A percentile compares a stretch with the other conserved stretches of the same genome.
These are phyloP conservation scores for Verticillium zaregamsianum DNA, from an alignment of 2,329 filamentous ascomycete species.

Conservation along the genomic window DNA sequence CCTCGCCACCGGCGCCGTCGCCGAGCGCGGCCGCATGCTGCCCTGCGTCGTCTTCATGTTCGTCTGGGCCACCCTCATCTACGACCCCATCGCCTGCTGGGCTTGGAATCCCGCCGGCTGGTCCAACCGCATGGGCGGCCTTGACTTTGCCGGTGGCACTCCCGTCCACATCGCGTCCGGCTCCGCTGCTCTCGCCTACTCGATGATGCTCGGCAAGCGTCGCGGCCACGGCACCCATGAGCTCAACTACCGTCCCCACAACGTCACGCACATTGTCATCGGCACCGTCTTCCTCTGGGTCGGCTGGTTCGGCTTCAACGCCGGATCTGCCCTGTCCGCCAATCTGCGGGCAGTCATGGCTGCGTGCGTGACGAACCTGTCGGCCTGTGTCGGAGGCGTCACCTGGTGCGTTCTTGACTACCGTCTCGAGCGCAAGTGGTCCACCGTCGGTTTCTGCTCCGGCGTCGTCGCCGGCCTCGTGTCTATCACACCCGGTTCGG, in stretches of 20 bases:
- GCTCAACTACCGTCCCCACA: constrained; percentile 88
- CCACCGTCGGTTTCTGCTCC: constrained; percentile 88
- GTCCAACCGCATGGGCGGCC: constrained; percentile 72
- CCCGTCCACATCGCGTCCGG: constrained; percentile 87
- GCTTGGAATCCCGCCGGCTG: constrained; percentile 85
- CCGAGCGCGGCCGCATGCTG: constrained; percentile 83
- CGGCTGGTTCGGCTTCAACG: constrained; percentile 95
- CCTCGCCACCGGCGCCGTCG: constrained; percentile 77
- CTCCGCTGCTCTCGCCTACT: constrained; percentile 80
- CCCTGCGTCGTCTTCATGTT: constrained; percentile 92
- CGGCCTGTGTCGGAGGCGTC: constrained; percentile 78
- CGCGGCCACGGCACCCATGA: constrained; percentile 82
- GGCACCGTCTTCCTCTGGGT: constrained; percentile 94
- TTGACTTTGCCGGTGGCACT: constrained; percentile 87
- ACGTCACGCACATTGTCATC: constrained; percentile 87
- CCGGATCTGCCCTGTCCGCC: constrained; percentile 74
- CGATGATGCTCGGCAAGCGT: constrained; percentile 84
- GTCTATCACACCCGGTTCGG: constrained; percentile 80
- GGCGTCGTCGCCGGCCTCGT: constrained; percentile 85
- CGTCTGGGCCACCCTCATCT: constrained; percentile 84
- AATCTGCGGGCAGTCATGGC: constrained; percentile 86
- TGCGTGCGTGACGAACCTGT: constrained; percentile 78
- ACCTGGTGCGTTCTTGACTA: constrained; percentile 91
- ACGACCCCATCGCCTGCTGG: constrained; percentile 93
- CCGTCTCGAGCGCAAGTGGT: constrained; percentile 85